Percentiles rank a stretch among this genome's conserved stretches.
phyloP scores from a whole-genome alignment of 192 early-diverging fungal species.

The Mortierella hygrophila region DNA sequence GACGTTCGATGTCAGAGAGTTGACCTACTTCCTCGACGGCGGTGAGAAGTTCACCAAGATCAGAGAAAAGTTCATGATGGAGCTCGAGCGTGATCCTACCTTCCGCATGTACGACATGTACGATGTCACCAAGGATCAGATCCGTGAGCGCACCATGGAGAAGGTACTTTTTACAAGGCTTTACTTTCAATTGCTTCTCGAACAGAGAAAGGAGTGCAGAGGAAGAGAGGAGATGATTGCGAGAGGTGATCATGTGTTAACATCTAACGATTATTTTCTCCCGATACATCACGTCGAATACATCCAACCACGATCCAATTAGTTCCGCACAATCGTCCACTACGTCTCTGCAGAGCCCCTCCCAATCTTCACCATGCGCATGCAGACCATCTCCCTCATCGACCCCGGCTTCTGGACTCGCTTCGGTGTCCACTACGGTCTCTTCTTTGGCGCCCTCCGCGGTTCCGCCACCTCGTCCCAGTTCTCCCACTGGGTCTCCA shows the following conservation, averaged over 20 bases:
- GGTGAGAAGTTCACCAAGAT: slow-evolving; percentile 70
- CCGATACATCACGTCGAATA: neutral
- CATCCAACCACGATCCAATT: neutral
- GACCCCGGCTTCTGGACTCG: slow-evolving; percentile 94
- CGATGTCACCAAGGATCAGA: slow-evolving; percentile 80
- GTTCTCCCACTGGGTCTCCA: slow-evolving; percentile 86
- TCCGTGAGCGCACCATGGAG: slow-evolving; percentile 88
- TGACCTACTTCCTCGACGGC: slow-evolving; percentile 91
- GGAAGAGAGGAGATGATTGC: neutral
- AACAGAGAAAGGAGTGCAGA: neutral
- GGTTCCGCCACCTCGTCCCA: slow-evolving; percentile 88
- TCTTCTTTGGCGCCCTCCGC: slow-evolving; percentile 90
- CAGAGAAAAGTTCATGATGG: slow-evolving; percentile 82
- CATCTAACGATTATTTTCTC: neutral
- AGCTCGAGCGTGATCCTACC: slow-evolving; percentile 87
- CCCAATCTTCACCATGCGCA: slow-evolving; percentile 76
- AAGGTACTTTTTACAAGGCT: slow-evolving; percentile 62
- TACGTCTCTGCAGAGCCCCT: slow-evolving; percentile 80
- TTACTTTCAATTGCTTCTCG: neutral
- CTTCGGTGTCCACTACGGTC: slow-evolving; percentile 90
- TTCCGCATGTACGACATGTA: slow-evolving; percentile 86
- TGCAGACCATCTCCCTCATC: slow-evolving; percentile 84
- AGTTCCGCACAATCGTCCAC: slow-evolving; percentile 77
- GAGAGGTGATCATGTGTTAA: neutral
- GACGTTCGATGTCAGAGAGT: slow-evolving; percentile 79